Conservation (phyloP, 75 land plant genomes). For the Adiantum capillusveneris region DNA sequence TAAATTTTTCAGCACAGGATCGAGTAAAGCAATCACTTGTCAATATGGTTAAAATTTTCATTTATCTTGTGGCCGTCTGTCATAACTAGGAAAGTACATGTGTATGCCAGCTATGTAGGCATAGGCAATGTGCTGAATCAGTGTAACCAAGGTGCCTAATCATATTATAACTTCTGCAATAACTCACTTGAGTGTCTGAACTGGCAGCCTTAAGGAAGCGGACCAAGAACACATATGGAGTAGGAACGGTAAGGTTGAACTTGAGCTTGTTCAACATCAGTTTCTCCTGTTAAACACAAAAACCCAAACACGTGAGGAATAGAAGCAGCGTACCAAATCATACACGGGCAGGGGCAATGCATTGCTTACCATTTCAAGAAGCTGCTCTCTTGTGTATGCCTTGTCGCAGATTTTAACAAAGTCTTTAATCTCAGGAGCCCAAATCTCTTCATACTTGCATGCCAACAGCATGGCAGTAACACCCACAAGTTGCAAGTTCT, state of each 20-base stretch:
- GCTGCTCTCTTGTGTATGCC: conserved; percentile 49
- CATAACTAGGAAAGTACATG: too few species aligned
- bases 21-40: too few species aligned
- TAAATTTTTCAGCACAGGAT: too few species aligned
- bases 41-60: too few species aligned
- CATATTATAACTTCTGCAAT: too few species aligned
- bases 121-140: too few species aligned
- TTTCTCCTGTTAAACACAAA: conserved; percentile 3
- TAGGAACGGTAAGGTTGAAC: conserved; percentile 42
- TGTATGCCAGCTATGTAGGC: too few species aligned
- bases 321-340: too few species aligned
- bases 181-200: conserved; percentile 18
- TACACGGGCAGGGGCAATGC: too few species aligned
- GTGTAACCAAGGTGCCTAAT: too few species aligned
- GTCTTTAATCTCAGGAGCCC: conserved; percentile 68
- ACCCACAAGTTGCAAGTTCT: conserved; percentile 87
- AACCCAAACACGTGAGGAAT: too few species aligned
- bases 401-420: conserved; percentile 52
- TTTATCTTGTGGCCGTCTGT: too few species aligned
- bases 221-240: conserved; percentile 36
- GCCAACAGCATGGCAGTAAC: conserved; percentile 92
- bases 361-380: conserved; percentile 45
- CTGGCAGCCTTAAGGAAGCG: conserved; percentile 32
- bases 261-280: conserved; percentile 21
- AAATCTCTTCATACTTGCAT: conserved; percentile 91